Conservation (phyloP, 179 eudicot species). For the Amaranthus tricolor region DNA sequence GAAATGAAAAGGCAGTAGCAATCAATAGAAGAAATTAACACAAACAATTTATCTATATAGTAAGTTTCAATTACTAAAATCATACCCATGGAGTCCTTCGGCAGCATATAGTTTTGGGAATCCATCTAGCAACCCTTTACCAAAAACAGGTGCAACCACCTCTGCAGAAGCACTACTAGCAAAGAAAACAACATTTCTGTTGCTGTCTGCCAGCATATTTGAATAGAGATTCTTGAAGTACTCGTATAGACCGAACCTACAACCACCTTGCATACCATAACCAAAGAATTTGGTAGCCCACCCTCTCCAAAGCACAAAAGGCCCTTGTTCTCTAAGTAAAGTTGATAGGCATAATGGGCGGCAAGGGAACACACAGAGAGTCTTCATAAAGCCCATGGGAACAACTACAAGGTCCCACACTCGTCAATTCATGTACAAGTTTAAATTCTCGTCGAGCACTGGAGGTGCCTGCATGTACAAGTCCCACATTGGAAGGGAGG, state of each 20-base stretch:
- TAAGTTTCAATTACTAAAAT: not conserved
- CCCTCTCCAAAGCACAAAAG: conserved; percentile 70
- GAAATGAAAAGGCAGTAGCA: conserved; percentile 19
- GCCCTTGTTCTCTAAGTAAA: conserved; percentile 60
- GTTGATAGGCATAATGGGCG: conserved; percentile 52
- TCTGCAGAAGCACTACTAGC: conserved; percentile 82
- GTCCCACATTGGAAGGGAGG: too few species aligned
- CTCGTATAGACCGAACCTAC: conserved; percentile 69
- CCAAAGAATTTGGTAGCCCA: conserved; percentile 72
- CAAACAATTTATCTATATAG: not conserved
- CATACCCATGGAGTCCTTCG: conserved; percentile 64
- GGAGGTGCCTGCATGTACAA: too few species aligned
- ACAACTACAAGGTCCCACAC: too few species aligned
- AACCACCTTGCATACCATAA: conserved; percentile 77
- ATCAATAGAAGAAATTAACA: conserved; percentile 12
- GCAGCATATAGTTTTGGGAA: conserved; percentile 69
- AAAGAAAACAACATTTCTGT: conserved; percentile 55
- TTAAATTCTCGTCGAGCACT: too few species aligned
- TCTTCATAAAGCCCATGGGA: too few species aligned
- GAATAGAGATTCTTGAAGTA: conserved; percentile 69
- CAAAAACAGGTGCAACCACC: conserved; percentile 66
- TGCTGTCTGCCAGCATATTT: conserved; percentile 45
- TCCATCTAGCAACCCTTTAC: conserved; percentile 76
- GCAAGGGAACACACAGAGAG: too few species aligned
- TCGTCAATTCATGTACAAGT: too few species aligned